Evolutionary conservation across 2,329 filamentous ascomycete species (phyloP).

Genomic region (Fusarium penzigii): DNA sequence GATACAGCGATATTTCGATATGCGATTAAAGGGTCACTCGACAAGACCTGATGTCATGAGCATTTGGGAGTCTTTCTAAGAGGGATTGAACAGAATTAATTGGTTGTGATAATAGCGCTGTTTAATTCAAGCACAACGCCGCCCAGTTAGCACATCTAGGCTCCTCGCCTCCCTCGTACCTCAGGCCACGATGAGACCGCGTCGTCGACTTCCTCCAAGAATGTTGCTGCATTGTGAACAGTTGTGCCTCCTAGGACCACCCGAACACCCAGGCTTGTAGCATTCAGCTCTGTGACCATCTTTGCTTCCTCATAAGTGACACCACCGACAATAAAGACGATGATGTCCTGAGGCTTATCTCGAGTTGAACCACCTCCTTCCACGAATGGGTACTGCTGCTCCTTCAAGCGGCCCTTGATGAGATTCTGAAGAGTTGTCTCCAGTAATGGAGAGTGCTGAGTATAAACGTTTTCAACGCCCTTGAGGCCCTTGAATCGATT

Average conservation of each 20-base stretch:
- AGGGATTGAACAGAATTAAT: no score
- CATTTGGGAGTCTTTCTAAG: no score
- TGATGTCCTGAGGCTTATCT: constrained; percentile 95
- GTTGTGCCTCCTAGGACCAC: constrained; percentile 88
- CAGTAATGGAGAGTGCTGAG: constrained; percentile 88
- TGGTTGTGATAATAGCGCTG: no score
- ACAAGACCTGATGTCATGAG: not conserved
- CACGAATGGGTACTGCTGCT: constrained; percentile 89
- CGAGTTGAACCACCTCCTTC: constrained; percentile 83
- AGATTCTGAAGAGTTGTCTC: constrained; percentile 88
- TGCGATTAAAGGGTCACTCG: not conserved
- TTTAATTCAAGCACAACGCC: not conserved
- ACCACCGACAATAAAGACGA: constrained; percentile 92
- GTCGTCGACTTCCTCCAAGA: constrained; percentile 90
- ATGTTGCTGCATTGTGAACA: constrained; percentile 84
- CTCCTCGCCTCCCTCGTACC: constrained; percentile 35
- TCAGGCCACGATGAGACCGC: constrained; percentile 87
- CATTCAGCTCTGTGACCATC: constrained; percentile 92
- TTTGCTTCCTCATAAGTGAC: constrained; percentile 97
- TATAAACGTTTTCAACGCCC: constrained; percentile 98
- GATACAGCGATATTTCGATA: not conserved
- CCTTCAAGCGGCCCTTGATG: constrained; percentile 85
- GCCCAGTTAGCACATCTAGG: not conserved
- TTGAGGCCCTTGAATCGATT: constrained; percentile 92
- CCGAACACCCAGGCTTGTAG: constrained; percentile 81